Evolutionary conservation across 331 rosid genomes (phyloP).

Genomic region (Quercus phellos): DNA sequence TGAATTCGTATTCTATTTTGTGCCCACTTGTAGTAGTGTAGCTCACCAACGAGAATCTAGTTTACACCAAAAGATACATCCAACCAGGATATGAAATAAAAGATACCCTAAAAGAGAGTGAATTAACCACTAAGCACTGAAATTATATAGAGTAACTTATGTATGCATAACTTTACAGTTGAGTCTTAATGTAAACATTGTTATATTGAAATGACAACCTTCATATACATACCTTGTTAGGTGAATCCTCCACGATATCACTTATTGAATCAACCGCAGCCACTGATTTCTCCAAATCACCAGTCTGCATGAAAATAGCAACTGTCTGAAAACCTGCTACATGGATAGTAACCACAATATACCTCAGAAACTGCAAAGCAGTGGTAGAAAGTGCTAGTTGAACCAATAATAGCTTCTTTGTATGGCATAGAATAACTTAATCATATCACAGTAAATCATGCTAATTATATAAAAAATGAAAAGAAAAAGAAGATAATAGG

Average conservation of each 20-base stretch:
- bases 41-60: background rate
- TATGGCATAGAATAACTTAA: constrained; percentile 11
- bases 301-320: constrained; percentile 99
- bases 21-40: no score
- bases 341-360: constrained; percentile 82
- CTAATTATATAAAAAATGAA: background rate
- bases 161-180: background rate
- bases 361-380: constrained; percentile 74
- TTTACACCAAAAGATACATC: background rate
- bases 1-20: background rate
- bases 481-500: background rate
- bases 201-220: constrained; percentile 2
- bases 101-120: background rate
- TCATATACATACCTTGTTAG: constrained; percentile 63
- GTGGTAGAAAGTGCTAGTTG: constrained; percentile 28
- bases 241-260: constrained; percentile 75
- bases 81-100: background rate
- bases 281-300: constrained; percentile 53
- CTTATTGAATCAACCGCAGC: constrained; percentile 51
- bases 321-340: constrained; percentile 99
- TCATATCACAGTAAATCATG: background rate
- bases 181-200: background rate
- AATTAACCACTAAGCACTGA: background rate
- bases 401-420: constrained; percentile 30
- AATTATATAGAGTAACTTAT: background rate